Conservation (phyloP, 2,329 filamentous ascomycete species). For the Raffaelea ambrosiae region DNA sequence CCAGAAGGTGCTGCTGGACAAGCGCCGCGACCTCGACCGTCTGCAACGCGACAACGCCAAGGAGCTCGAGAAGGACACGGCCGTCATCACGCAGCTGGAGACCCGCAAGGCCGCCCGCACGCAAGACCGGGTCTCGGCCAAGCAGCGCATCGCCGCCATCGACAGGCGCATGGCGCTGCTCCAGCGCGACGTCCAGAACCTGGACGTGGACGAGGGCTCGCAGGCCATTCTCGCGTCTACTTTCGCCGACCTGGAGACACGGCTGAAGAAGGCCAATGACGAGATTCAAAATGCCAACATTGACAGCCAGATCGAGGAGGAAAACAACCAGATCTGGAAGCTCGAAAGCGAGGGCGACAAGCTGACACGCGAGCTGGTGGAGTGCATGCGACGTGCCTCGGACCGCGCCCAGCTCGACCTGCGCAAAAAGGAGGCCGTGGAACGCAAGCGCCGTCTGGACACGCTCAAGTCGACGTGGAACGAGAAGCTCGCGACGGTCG, state of each 20-base stretch:
- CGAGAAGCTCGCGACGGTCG: slow-evolving; percentile 55
- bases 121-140: slow-evolving; percentile 66
- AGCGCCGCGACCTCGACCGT: slow-evolving; percentile 62
- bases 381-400: slow-evolving; percentile 71
- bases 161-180: slow-evolving; percentile 60
- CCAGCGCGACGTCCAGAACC: slow-evolving; percentile 60
- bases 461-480: slow-evolving; percentile 70
- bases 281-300: slow-evolving; percentile 56
- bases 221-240: slow-evolving; percentile 70
- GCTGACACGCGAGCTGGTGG: slow-evolving; percentile 71
- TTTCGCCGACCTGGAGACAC: slow-evolving; percentile 58
- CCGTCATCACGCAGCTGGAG: slow-evolving; percentile 62
- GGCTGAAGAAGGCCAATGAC: slow-evolving; percentile 53
- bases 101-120: slow-evolving; percentile 62
- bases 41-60: slow-evolving; percentile 63
- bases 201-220: slow-evolving; percentile 78
- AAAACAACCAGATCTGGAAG: slow-evolving; percentile 55
- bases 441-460: slow-evolving; percentile 65
- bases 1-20: slow-evolving; percentile 65
- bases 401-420: slow-evolving; percentile 80
- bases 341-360: slow-evolving; percentile 65
- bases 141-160: slow-evolving; percentile 62
- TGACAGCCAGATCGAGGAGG: slow-evolving; percentile 61
- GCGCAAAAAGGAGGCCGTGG: slow-evolving; percentile 69
- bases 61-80: slow-evolving; percentile 68